Evolutionary conservation across 768 basidiomycete species (phyloP).

Genomic region (Suillus clintonianus): DNA sequence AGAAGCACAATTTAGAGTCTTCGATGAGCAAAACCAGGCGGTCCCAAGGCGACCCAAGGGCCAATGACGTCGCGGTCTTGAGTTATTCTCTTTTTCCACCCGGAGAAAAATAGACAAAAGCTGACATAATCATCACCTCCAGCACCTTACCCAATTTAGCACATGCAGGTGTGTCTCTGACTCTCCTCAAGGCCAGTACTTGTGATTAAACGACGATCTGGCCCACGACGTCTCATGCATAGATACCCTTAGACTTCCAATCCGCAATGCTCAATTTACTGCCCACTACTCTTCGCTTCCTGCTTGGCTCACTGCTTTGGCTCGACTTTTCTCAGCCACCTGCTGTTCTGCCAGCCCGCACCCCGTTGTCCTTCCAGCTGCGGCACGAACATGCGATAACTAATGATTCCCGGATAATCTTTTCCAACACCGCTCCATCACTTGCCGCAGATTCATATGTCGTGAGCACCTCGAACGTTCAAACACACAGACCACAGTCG

Average conservation of each 20-base stretch:
- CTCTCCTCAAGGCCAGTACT: background rate
- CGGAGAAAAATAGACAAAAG: background rate
- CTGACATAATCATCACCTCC: background rate
- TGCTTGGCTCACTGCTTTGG: constrained; percentile 47
- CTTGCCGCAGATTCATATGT: constrained; percentile 34
- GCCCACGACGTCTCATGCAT: background rate
- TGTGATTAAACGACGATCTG: background rate
- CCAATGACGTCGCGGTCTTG: background rate
- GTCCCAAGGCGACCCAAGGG: too few species aligned
- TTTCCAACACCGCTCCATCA: constrained; percentile 44
- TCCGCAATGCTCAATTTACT: constrained; percentile 29
- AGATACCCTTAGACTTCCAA: background rate
- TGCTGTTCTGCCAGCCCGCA: constrained; percentile 27
- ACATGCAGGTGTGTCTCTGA: background rate
- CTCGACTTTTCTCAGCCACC: constrained; percentile 15
- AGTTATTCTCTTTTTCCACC: background rate
- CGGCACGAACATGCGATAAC: constrained; percentile 65
- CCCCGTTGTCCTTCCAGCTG: constrained; percentile 55
- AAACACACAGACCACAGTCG: constrained; percentile 51
- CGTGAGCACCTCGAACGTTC: constrained; percentile 40
- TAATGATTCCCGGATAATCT: constrained; percentile 56
- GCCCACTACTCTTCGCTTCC: constrained; percentile 42
- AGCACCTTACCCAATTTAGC: background rate
- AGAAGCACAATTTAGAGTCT: too few species aligned
- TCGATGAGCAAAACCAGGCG: background rate